These are phyloP conservation scores for Hypericum androsaemum DNA, from an alignment of 345 rosid species.

Conservation along the genomic window DNA sequence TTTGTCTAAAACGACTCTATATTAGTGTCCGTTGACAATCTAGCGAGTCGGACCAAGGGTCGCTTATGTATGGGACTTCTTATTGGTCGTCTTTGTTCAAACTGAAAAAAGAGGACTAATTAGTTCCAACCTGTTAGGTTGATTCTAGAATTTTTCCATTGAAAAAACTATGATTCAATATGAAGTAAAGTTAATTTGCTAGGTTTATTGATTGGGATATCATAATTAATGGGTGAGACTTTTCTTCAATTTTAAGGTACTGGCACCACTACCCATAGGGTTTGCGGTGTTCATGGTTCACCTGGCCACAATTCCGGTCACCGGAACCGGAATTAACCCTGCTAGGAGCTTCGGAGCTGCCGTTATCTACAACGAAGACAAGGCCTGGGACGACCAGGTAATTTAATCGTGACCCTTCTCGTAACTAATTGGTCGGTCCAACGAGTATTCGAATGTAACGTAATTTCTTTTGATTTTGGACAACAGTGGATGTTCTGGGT, in stretches of 20 bases:
- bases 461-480: background rate
- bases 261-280: conserved; percentile 96
- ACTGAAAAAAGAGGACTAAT: no score
- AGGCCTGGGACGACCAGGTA: conserved; percentile 97
- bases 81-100: no score
- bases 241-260: conserved; percentile 39
- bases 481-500: conserved; percentile 95
- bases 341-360: conserved; percentile 98
- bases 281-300: conserved; percentile 98
- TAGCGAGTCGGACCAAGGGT: no score
- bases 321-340: conserved; percentile 94
- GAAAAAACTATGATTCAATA: no score
- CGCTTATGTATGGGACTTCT: no score
- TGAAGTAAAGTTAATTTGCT: no score
- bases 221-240: background rate
- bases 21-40: no score
- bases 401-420: background rate
- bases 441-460: background rate
- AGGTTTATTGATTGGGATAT: no score
- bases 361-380: conserved; percentile 58
- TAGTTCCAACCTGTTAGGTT: no score
- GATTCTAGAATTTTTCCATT: no score
- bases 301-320: conserved; percentile 79
- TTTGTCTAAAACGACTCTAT: no score
- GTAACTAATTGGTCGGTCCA: no score